A percentile compares a stretch with the other conserved stretches of the same genome.
Conservation (phyloP, 2,329 filamentous ascomycete genomes). For the Emmonsia crescens region DNA sequence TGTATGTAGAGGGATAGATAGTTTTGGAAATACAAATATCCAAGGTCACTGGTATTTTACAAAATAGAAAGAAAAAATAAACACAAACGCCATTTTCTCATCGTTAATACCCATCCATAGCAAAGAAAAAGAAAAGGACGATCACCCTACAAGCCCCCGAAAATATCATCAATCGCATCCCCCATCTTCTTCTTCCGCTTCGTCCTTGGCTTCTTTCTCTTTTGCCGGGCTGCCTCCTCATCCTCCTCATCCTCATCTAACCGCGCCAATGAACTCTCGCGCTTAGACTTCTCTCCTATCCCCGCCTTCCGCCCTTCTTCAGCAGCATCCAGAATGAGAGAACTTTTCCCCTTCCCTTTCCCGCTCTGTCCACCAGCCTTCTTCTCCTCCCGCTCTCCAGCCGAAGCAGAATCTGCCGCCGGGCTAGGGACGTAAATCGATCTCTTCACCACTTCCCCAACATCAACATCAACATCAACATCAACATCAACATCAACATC, state of each 20-base stretch:
- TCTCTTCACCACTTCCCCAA: conserved; percentile 5
- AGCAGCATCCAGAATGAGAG: not conserved
- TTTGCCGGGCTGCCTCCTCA: conserved; percentile 10
- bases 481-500: conserved; percentile 1
- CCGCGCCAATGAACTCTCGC: not conserved
- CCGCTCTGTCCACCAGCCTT: conserved; percentile 5
- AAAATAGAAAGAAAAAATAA: not conserved
- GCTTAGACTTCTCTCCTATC: not conserved
- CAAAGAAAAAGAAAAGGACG: not conserved
- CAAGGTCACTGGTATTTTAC: too few relatives aligned
- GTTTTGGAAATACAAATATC: not conserved
- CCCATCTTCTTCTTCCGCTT: conserved; percentile 43
- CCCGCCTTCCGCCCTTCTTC: not conserved
- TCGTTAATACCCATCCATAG: not conserved
- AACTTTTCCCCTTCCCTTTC: conserved; percentile 2
- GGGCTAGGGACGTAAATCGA: not conserved
- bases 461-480: not conserved
- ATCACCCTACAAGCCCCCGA: conserved; percentile 25
- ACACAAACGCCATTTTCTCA: not conserved
- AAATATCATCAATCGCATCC: conserved; percentile 65
- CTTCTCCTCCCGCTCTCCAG: too few relatives aligned
- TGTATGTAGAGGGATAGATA: not conserved
- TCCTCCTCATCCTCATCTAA: not conserved
- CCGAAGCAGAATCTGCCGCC: not conserved
- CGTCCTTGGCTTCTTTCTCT: conserved; percentile 35